These are phyloP conservation scores for Tuber borchii DNA, from an alignment of 495 filamentous ascomycete species.

Conservation along the genomic window DNA sequence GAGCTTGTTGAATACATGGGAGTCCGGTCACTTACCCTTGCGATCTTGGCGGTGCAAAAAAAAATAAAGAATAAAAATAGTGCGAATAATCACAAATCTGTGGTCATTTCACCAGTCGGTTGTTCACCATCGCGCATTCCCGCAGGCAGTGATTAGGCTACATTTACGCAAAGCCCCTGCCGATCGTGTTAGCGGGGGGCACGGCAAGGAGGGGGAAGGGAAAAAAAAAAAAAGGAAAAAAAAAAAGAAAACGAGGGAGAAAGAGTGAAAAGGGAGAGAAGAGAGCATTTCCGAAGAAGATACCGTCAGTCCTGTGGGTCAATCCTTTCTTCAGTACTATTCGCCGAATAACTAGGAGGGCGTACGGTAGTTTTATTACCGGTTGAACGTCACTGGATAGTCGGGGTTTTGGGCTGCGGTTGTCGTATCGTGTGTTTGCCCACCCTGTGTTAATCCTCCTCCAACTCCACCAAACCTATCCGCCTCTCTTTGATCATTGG, in stretches of 20 bases:
- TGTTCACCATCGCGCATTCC: neutral
- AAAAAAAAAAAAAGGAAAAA: neutral
- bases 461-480: neutral
- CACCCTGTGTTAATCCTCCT: neutral
- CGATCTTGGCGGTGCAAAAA: neutral
- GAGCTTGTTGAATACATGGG: neutral
- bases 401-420: neutral
- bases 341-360: neutral
- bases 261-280: neutral
- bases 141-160: neutral
- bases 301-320: neutral
- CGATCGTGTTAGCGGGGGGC: neutral
- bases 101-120: neutral
- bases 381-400: neutral
- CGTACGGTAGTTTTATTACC: neutral
- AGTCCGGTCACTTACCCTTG: neutral
- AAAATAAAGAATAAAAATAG: neutral
- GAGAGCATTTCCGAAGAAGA: neutral
- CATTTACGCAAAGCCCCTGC: neutral
- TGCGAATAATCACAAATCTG: slow-evolving; percentile 1
- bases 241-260: too few relatives aligned
- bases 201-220: neutral
- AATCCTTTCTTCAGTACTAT: neutral
- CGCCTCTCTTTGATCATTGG: neutral
- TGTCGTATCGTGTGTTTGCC: neutral